A percentile compares a stretch with the other conserved stretches of the same genome.
phyloP scores from a whole-genome alignment of 2,329 filamentous ascomycete genomes.

The Stagonosporopsis rhizophila region DNA sequence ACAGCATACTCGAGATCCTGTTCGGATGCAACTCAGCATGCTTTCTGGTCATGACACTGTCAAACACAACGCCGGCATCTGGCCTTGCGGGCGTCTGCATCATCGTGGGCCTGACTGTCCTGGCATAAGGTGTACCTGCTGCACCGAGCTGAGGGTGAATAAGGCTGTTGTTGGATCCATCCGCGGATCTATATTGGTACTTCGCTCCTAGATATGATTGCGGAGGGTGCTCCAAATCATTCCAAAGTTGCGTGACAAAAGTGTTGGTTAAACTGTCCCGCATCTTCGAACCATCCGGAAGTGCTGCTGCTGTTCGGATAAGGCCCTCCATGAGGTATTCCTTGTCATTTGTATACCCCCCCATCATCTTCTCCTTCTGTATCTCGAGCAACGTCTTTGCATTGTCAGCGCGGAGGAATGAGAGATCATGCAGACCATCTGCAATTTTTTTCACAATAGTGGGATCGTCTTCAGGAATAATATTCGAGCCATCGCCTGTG shows the following conservation, averaged over 20 bases:
- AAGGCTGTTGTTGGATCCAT: constrained; percentile 64
- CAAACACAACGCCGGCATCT: constrained; percentile 71
- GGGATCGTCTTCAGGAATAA: constrained; percentile 42
- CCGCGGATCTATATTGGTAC: constrained; percentile 57
- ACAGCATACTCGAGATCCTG: constrained; percentile 76
- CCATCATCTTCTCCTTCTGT: constrained; percentile 51
- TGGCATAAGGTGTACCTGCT: constrained; percentile 72
- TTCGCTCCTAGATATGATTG: constrained; percentile 54
- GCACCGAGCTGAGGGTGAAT: constrained; percentile 68
- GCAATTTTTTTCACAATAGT: constrained; percentile 45
- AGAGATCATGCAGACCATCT: constrained; percentile 42
- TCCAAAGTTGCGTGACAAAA: constrained; percentile 57
- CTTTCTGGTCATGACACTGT: constrained; percentile 69
- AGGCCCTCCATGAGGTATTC: constrained; percentile 67
- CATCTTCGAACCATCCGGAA: constrained; percentile 51
- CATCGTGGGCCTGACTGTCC: constrained; percentile 66
- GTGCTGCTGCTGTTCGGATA: constrained; percentile 56
- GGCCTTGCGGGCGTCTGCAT: constrained; percentile 67
- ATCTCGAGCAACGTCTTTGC: constrained; percentile 49
- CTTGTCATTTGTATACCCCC: constrained; percentile 66
- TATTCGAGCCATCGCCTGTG: constrained; percentile 55
- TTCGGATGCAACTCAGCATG: constrained; percentile 71
- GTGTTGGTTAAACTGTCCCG: constrained; percentile 52
- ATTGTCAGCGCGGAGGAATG: constrained; percentile 43
- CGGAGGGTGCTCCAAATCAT: constrained; percentile 58